phyloP scores from a whole-genome alignment of 345 rosid genomes.

The Passiflora organensis region DNA sequence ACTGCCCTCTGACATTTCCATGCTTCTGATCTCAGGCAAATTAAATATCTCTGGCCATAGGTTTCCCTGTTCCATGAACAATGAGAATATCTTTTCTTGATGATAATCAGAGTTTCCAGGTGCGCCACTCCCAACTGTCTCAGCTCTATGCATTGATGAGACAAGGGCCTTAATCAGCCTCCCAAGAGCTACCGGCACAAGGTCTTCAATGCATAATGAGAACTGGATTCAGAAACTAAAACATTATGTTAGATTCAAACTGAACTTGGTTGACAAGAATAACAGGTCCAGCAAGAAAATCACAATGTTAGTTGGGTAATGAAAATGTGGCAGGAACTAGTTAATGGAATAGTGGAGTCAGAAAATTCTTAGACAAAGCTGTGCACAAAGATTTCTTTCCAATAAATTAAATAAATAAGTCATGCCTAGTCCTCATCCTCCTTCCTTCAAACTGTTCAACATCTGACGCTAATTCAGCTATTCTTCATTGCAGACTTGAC shows the following conservation, averaged over 20 bases:
- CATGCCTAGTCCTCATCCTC: not conserved
- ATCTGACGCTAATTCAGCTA: no score
- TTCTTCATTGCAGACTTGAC: no score
- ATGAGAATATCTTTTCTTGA: slow-evolving; percentile 76
- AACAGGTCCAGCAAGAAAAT: not conserved
- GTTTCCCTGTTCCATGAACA: slow-evolving; percentile 91
- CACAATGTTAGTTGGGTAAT: not conserved
- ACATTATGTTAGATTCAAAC: slow-evolving; percentile 17
- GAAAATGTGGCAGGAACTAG: not conserved
- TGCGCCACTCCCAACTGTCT: slow-evolving; percentile 28
- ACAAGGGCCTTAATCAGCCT: slow-evolving; percentile 70
- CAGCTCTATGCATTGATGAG: slow-evolving; percentile 51
- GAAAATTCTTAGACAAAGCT: no score
- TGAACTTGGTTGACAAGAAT: slow-evolving; percentile 12
- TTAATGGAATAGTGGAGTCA: no score
- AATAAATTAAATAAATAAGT: not conserved
- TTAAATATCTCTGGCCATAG: slow-evolving; percentile 82
- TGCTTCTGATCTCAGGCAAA: slow-evolving; percentile 60
- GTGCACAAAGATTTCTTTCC: no score
- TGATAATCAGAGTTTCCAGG: slow-evolving; percentile 43
- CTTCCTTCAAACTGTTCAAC: no score
- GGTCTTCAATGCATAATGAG: slow-evolving; percentile 85
- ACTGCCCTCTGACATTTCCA: slow-evolving; percentile 66
- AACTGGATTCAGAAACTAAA: slow-evolving; percentile 70
- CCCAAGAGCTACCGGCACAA: slow-evolving; percentile 83